A percentile compares a stretch with the other conserved stretches of the same genome.
Evolutionary conservation across 2,329 filamentous ascomycete species (phyloP).

Genomic region (Claviceps sp.): DNA sequence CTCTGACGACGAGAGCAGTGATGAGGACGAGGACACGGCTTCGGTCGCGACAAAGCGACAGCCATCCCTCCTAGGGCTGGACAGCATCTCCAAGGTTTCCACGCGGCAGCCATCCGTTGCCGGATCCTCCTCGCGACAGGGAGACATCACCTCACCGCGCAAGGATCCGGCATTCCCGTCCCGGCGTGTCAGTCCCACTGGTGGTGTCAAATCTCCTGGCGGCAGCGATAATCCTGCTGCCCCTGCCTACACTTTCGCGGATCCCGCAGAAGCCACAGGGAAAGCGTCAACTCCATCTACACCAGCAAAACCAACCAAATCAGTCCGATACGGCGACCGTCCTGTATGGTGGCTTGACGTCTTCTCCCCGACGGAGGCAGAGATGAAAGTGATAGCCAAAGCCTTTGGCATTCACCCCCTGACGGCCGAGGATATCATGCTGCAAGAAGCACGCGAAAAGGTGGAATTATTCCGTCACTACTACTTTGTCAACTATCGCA

Average conservation of each 20-base stretch:
- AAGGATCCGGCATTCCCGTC: conserved; percentile 24
- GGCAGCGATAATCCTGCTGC: conserved; percentile 9
- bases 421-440: conserved; percentile 91
- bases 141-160: conserved; percentile 16
- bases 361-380: conserved; percentile 75
- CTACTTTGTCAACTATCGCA: conserved; percentile 97
- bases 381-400: conserved; percentile 90
- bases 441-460: conserved; percentile 95
- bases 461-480: conserved; percentile 96
- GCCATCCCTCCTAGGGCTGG: conserved; percentile 11
- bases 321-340: conserved; percentile 57
- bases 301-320: conserved; percentile 17
- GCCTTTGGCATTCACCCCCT: conserved; percentile 92
- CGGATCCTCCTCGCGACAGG: conserved; percentile 13
- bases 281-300: no score
- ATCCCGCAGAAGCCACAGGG: conserved; percentile 10
- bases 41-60: conserved; percentile 13
- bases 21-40: conserved; percentile 31
- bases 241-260: neutral
- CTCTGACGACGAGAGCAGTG: conserved; percentile 59
- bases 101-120: conserved; percentile 34
- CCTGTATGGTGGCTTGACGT: conserved; percentile 97
- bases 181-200: conserved; percentile 33
- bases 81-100: conserved; percentile 29
- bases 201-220: conserved; percentile 24